Evolutionary conservation across 1,139 yeast species (phyloP).

Genomic region (Yamadazyma songkhlaensis): DNA sequence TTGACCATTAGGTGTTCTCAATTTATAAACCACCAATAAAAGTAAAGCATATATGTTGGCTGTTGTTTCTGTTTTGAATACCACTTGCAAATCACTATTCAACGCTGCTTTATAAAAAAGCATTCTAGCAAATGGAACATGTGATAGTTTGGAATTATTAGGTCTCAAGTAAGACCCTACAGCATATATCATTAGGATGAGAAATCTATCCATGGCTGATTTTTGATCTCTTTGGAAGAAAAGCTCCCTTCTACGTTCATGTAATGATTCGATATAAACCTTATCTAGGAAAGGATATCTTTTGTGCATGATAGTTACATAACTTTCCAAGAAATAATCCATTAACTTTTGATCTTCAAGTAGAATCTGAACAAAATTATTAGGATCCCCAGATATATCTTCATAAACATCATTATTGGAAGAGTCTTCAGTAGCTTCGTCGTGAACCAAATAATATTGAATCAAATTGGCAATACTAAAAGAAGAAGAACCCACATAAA

Average conservation of each 20-base stretch:
- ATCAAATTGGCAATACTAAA: slow-evolving; percentile 9
- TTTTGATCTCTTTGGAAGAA: slow-evolving; percentile 1
- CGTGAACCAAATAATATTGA: slow-evolving; percentile 8
- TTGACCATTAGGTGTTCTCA: slow-evolving; percentile 11
- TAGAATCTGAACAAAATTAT: slow-evolving; percentile 3
- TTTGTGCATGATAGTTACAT: slow-evolving; percentile 7
- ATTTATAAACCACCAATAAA: slow-evolving; percentile 10
- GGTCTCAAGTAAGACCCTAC: slow-evolving; percentile 10
- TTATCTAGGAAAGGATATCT: slow-evolving; percentile 9
- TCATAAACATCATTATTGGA: background rate
- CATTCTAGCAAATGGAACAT: slow-evolving; percentile 6
- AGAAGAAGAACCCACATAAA: slow-evolving; percentile 9
- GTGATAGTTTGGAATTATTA: slow-evolving; percentile 3
- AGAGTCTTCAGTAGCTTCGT: background rate
- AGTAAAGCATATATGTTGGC: slow-evolving; percentile 8
- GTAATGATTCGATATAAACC: slow-evolving; percentile 4
- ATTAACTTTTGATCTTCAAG: slow-evolving; percentile 4
- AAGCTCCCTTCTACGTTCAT: slow-evolving; percentile 1
- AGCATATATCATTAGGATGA: slow-evolving; percentile 11
- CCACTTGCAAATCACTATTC: slow-evolving; percentile 1
- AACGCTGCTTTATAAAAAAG: slow-evolving; percentile 8
- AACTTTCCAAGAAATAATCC: slow-evolving; percentile 9
- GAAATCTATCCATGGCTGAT: slow-evolving; percentile 5
- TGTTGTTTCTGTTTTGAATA: slow-evolving; percentile 3
- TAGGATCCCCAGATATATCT: slow-evolving; percentile 2